Conservation (phyloP, 2,329 filamentous ascomycete species). For the Cladosporium colombiae region DNA sequence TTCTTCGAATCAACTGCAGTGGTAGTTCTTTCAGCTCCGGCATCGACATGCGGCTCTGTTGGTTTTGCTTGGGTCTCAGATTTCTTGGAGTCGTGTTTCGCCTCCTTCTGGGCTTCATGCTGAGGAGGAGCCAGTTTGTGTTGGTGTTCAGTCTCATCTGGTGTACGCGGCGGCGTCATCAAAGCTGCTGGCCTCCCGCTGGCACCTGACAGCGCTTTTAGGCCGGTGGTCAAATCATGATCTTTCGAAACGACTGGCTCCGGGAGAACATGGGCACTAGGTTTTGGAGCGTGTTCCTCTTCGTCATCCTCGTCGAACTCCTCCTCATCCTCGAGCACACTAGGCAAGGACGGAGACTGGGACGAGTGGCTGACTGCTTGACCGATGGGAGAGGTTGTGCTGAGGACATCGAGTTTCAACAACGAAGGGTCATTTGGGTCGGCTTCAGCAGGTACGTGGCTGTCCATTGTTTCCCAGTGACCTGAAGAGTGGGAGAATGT, state of each 20-base stretch:
- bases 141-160: constrained; percentile 28
- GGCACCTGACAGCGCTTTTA: not conserved
- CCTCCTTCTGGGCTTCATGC: constrained; percentile 19
- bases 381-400: constrained; percentile 12
- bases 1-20: not conserved
- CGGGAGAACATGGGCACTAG: not conserved
- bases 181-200: constrained; percentile 28
- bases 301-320: constrained; percentile 17
- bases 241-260: not conserved
- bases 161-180: constrained; percentile 39
- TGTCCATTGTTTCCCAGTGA: not conserved
- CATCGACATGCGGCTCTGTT: not conserved
- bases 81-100: constrained; percentile 13
- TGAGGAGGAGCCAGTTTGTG: constrained; percentile 16
- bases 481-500: constrained; percentile 10
- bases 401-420: constrained; percentile 5
- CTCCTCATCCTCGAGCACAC: constrained; percentile 32
- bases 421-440: constrained; percentile 36
- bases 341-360: constrained; percentile 28
- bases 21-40: not conserved
- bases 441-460: constrained; percentile 22
- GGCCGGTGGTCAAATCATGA: not conserved
- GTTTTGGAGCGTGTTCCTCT: constrained; percentile 8
- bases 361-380: constrained; percentile 21
- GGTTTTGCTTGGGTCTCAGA: not conserved